These are phyloP conservation scores for Neospora caninum DNA, from an alignment of 169 alveolate species.

Conservation along the genomic window DNA sequence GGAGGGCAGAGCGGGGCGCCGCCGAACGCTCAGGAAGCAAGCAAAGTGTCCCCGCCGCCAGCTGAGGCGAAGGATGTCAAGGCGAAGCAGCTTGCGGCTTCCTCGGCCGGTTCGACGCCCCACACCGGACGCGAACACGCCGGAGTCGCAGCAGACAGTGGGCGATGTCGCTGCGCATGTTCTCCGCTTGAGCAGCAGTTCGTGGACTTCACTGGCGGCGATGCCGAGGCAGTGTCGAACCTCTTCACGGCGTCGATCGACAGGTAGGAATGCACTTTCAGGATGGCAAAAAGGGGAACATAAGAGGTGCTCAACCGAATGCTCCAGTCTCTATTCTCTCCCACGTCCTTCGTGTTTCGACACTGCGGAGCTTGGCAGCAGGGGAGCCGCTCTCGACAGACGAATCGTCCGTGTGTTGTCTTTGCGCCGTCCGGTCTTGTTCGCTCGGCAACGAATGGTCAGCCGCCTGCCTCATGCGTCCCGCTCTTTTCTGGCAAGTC, in stretches of 20 bases:
- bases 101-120: background rate
- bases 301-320: too few species aligned
- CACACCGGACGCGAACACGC: background rate
- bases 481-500: too few species aligned
- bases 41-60: background rate
- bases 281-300: background rate
- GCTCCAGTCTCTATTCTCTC: too few species aligned
- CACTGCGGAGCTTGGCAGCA: too few species aligned
- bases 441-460: too few species aligned
- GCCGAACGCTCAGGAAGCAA: background rate
- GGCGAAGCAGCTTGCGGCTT: background rate
- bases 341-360: too few species aligned
- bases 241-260: background rate
- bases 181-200: background rate
- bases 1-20: background rate
- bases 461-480: too few species aligned
- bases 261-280: background rate
- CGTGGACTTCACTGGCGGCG: conserved; percentile 24
- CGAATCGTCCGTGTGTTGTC: too few species aligned
- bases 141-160: background rate
- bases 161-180: background rate
- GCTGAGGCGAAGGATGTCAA: background rate
- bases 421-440: too few species aligned
- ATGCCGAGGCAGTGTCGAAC: background rate
- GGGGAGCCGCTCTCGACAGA: too few species aligned